These are phyloP conservation scores for Gastrolobium villosum DNA, from an alignment of 306 rosid genomes.

Conservation along the genomic window DNA sequence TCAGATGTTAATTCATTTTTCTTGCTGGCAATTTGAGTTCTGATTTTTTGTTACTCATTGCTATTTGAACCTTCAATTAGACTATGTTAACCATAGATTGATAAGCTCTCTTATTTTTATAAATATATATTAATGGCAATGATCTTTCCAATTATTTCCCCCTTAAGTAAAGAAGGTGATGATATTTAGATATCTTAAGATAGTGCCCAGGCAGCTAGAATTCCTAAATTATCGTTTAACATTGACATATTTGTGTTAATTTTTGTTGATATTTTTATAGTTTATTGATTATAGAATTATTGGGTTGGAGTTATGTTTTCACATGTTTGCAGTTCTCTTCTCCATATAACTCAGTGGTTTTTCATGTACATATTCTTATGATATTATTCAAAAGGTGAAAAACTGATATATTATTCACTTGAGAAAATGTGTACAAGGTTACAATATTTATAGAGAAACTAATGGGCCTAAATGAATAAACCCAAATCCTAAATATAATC, in stretches of 20 bases:
- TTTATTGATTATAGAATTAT: not conserved
- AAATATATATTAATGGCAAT: not conserved
- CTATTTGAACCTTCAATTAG: conserved; percentile 3
- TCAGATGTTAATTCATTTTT: not conserved
- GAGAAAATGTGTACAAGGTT: too few species aligned
- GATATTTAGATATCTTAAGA: conserved; percentile 9
- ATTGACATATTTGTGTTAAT: not conserved
- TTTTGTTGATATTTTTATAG: not conserved
- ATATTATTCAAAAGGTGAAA: not conserved
- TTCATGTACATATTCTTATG: not conserved
- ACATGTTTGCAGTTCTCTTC: not conserved
- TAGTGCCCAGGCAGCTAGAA: conserved; percentile 9
- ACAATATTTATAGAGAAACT: too few species aligned
- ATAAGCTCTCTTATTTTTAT: not conserved
- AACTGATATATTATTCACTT: too few species aligned
- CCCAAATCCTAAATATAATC: too few species aligned
- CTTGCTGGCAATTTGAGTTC: not conserved
- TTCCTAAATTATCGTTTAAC: not conserved
- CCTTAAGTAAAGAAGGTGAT: conserved; percentile 17
- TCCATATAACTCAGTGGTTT: not conserved
- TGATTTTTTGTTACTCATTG: not conserved
- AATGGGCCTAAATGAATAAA: too few species aligned
- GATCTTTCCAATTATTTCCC: not conserved
- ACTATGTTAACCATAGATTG: not conserved
- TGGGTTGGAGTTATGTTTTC: not conserved